Percentiles rank a stretch among this genome's conserved stretches.
Evolutionary conservation across 768 basidiomycete species (phyloP).

Genomic region (Kwoniella sp.): DNA sequence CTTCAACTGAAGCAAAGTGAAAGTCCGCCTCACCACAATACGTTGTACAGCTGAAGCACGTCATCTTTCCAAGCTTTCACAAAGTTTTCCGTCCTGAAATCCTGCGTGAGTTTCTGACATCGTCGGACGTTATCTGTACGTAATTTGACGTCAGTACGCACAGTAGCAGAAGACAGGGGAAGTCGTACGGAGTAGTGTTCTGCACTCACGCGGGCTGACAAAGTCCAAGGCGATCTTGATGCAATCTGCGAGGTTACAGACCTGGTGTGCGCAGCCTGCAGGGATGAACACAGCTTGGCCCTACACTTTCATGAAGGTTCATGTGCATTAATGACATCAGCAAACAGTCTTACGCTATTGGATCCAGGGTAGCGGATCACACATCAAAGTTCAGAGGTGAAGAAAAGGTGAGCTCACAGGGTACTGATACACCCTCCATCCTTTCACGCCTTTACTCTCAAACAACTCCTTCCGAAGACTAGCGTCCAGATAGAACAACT

Average conservation of each 20-base stretch:
- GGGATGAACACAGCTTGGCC: conserved; percentile 93
- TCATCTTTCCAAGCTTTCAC: conserved; percentile 91
- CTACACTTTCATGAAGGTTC: no score
- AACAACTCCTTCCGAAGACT: conserved; percentile 68
- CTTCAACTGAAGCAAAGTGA: not conserved
- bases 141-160: no score
- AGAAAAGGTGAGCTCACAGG: conserved; percentile 60
- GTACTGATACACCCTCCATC: conserved; percentile 82
- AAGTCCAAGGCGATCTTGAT: conserved; percentile 95
- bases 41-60: conserved; percentile 82
- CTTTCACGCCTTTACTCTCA: conserved; percentile 70
- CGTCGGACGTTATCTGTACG: conserved; percentile 76
- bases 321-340: not conserved
- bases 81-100: conserved; percentile 88
- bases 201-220: conserved; percentile 68
- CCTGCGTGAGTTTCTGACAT: conserved; percentile 80
- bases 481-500: conserved; percentile 80
- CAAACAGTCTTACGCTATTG: conserved; percentile 1
- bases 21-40: conserved; percentile 91
- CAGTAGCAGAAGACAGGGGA: no score
- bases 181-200: no score
- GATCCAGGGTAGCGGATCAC: not conserved
- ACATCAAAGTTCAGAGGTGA: not conserved
- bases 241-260: conserved; percentile 89
- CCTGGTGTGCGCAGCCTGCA: conserved; percentile 68